Evolutionary conservation across 441 rosid genomes (phyloP).

Genomic region (Gossypium aridum): DNA sequence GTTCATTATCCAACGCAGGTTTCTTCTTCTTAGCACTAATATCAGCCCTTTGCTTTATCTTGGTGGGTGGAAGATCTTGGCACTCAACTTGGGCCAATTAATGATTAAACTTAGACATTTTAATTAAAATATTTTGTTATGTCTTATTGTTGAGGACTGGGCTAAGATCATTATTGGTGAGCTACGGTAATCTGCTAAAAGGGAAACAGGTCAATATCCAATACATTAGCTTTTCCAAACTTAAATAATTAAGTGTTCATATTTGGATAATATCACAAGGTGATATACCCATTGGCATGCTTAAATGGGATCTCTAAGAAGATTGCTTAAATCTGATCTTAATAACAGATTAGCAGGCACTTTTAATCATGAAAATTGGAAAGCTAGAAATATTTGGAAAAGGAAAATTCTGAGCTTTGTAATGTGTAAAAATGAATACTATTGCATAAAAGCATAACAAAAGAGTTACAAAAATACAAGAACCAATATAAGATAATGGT

Average conservation of each 20-base stretch:
- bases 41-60: no score
- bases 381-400: background rate
- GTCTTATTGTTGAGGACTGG: no score
- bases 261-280: background rate
- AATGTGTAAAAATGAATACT: background rate
- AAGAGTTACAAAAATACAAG: background rate
- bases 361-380: background rate
- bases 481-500: background rate
- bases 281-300: background rate
- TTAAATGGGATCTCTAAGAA: background rate
- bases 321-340: background rate
- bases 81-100: no score
- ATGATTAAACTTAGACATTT: no score
- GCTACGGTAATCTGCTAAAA: no score
- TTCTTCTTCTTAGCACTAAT: constrained; percentile 35
- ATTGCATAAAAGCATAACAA: background rate
- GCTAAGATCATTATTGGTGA: no score
- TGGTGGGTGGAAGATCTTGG: no score
- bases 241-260: no score
- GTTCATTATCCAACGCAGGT: constrained; percentile 55
- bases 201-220: no score
- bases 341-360: background rate
- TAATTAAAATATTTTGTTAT: no score
- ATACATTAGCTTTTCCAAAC: no score
- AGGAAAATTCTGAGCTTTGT: background rate